phyloP scores from a whole-genome alignment of 768 basidiomycete species.

The Lentinula sp. region DNA sequence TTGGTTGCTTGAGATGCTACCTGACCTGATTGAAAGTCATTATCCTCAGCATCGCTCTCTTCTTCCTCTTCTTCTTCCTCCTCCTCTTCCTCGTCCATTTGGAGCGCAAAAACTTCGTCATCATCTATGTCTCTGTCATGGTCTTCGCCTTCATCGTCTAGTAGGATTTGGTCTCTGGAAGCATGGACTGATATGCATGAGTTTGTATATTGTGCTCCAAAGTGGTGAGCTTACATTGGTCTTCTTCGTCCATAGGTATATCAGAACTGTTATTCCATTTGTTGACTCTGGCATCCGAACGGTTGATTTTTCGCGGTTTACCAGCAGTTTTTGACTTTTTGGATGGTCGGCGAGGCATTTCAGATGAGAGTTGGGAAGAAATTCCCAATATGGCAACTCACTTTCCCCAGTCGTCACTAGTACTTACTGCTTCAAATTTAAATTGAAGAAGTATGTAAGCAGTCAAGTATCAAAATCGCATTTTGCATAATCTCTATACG shows the following conservation, averaged over 20 bases:
- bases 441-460: no score
- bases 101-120: constrained; percentile 78
- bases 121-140: constrained; percentile 57
- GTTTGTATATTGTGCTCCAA: constrained; percentile 3
- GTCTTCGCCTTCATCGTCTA: constrained; percentile 51
- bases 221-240: constrained; percentile 52
- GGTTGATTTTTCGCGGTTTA: constrained; percentile 44
- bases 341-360: constrained; percentile 44
- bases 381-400: neutral
- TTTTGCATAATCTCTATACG: no score
- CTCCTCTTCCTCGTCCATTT: constrained; percentile 45
- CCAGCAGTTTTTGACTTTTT: constrained; percentile 21
- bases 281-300: constrained; percentile 45
- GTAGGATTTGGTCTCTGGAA: constrained; percentile 68
- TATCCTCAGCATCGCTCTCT: constrained; percentile 24
- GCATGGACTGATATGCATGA: constrained; percentile 50
- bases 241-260: constrained; percentile 73
- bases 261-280: constrained; percentile 66
- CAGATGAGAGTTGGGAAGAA: neutral
- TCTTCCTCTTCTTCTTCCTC: constrained; percentile 36
- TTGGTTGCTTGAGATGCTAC: constrained; percentile 10
- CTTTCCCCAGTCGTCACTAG: neutral
- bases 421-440: neutral
- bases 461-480: no score
- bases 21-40: constrained; percentile 24